Evolutionary conservation across 257 asterid genomes (phyloP).

Genomic region (Nicotiana otophora): DNA sequence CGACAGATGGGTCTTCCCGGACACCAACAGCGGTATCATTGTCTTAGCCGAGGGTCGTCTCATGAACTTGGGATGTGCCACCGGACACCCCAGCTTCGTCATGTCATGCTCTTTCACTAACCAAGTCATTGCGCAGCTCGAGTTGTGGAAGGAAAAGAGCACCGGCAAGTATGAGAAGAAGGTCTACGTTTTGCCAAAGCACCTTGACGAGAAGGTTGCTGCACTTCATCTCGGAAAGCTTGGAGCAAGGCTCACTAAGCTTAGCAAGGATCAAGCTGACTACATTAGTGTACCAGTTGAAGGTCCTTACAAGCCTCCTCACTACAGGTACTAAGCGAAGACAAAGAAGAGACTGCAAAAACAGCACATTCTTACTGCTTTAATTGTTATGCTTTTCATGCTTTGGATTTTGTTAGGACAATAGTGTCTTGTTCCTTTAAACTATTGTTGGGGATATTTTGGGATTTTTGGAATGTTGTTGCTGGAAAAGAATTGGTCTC

Average conservation of each 20-base stretch:
- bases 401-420: background rate
- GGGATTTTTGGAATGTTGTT: background rate
- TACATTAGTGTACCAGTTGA: constrained; percentile 39
- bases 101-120: constrained; percentile 57
- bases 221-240: constrained; percentile 45
- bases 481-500: background rate
- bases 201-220: constrained; percentile 55
- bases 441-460: background rate
- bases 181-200: constrained; percentile 56
- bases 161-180: constrained; percentile 49
- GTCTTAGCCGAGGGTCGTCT: constrained; percentile 53
- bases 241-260: constrained; percentile 52
- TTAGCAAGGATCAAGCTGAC: constrained; percentile 42
- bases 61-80: constrained; percentile 59
- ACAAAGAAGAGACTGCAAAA: background rate
- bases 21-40: constrained; percentile 45
- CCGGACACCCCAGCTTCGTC: constrained; percentile 57
- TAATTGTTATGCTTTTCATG: background rate
- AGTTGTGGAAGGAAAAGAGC: constrained; percentile 48
- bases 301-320: constrained; percentile 55
- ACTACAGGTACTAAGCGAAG: constrained; percentile 41
- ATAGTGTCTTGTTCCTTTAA: background rate
- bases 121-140: constrained; percentile 54
- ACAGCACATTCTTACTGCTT: background rate
- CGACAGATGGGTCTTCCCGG: constrained; percentile 20